Evolutionary conservation across 1,139 yeast species (phyloP).

Genomic region (Scheffersomyces titani): DNA sequence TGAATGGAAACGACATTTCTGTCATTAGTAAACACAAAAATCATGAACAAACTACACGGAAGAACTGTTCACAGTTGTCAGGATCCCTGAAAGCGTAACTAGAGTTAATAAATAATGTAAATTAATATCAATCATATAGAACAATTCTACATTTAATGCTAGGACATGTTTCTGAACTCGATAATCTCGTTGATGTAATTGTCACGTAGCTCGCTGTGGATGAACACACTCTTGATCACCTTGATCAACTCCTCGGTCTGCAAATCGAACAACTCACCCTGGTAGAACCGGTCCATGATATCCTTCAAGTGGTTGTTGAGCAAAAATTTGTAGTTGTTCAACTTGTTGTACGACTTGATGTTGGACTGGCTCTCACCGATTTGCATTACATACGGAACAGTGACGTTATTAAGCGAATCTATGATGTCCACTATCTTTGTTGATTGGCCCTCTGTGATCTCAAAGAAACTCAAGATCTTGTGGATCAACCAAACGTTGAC

Average conservation of each 20-base stretch:
- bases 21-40: not conserved
- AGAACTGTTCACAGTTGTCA: not conserved
- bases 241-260: conserved; percentile 64
- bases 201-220: conserved; percentile 68
- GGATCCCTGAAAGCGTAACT: not conserved
- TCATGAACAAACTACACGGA: not conserved
- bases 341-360: conserved; percentile 38
- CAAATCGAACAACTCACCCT: conserved; percentile 74
- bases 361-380: conserved; percentile 10
- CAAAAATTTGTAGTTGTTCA: conserved; percentile 46
- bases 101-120: not conserved
- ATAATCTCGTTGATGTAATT: conserved; percentile 62
- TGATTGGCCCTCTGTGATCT: conserved; percentile 41
- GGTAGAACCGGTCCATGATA: conserved; percentile 69
- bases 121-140: not conserved
- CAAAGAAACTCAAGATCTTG: conserved; percentile 27
- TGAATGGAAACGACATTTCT: not conserved
- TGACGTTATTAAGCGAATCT: conserved; percentile 16
- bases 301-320: conserved; percentile 61
- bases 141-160: not conserved
- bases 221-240: conserved; percentile 61
- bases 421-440: conserved; percentile 30
- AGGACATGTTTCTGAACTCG: conserved; percentile 33
- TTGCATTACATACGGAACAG: conserved; percentile 16
- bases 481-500: conserved; percentile 31